phyloP scores from a whole-genome alignment of 108 stramenopile species.

The Cyclotella kingstonii region DNA sequence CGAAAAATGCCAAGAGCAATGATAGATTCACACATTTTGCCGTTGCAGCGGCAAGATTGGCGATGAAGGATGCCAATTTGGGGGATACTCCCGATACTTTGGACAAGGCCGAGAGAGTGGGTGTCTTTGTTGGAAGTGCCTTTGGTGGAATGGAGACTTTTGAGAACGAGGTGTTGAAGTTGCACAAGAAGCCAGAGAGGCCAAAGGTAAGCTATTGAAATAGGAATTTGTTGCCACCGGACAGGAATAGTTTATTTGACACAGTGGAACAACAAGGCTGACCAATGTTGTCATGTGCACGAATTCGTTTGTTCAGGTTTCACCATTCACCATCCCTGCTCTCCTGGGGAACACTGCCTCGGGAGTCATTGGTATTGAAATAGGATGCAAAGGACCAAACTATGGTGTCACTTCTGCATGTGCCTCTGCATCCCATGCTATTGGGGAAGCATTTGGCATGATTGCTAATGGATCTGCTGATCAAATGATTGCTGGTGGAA shows the following conservation, averaged over 20 bases:
- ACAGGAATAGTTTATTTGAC: no score
- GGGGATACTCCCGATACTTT: constrained; percentile 81
- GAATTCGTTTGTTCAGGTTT: constrained; percentile 49
- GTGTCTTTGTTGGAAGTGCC: constrained; percentile 94
- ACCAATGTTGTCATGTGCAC: background rate
- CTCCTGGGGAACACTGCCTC: constrained; percentile 91
- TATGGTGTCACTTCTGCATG: constrained; percentile 93
- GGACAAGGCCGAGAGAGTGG: constrained; percentile 70
- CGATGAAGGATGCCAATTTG: constrained; percentile 83
- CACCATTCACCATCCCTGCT: constrained; percentile 94
- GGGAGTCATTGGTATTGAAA: constrained; percentile 93
- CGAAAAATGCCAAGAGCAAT: constrained; percentile 89
- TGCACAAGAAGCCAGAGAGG: constrained; percentile 75
- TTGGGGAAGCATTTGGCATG: constrained; percentile 91
- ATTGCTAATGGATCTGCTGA: constrained; percentile 86
- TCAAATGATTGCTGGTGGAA: constrained; percentile 91
- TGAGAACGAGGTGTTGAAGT: constrained; percentile 89
- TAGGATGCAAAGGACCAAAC: constrained; percentile 90
- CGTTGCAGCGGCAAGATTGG: constrained; percentile 86
- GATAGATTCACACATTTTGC: constrained; percentile 97
- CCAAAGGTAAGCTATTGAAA: constrained; percentile 87
- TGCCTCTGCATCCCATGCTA: constrained; percentile 89
- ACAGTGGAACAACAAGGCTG: no score
- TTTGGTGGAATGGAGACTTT: constrained; percentile 95
- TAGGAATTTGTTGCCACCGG: background rate